Evolutionary conservation across 306 rosid genomes (phyloP), one percentile per base, ranked within the genome.

Genomic region (Herpetospermum pedunculosum): DNA sequence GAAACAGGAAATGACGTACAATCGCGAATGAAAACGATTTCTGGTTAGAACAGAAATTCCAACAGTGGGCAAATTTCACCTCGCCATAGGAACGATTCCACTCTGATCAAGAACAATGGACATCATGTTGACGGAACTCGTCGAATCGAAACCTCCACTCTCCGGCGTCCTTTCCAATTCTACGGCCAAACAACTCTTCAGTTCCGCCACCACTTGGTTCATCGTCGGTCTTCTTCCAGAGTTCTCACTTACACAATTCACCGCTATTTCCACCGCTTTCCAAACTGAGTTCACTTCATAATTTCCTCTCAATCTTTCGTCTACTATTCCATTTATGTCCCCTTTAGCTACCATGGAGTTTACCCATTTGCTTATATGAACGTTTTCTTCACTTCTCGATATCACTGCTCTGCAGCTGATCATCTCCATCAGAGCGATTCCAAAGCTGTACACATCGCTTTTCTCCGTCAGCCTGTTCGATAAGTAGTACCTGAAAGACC

Each of bases 231-330:
- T 74, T 53, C 44, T 46, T 28, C 3, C 19, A 35, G 75, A 5
- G 23, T 37, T 35, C 3, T 0, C 14, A 23, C 68, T 50, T 14
- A 54, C 65, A 50, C 79, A 80, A 46, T 32, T 60, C 77, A 74
- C 32, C 70, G 77, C 83, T 47, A 77, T 34, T 50, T 83, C 83
- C 26, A 80, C 75, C 10, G 79, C 81, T 72, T 80, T 80, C 84
- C 81, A 83, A 1, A 21, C 75, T 2, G 80, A 80, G 71, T 55
- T 83, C 5, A 1, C 37, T 28, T 79, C 72, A 35, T 69, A 77
- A 8, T 46, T 73, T 28, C 75, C 71, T 18, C 50, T 41, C 8
- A 83, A 35, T 50, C 65, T 75, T 4, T 41, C 57, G 26, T 83
- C 81, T 6, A 80, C 60, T 70, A 23, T 38, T 9, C 62, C 57